A percentile compares a stretch with the other conserved stretches of the same genome.
Conservation (phyloP, 2,329 filamentous ascomycete genomes). For the Conoideocrella luteorostrata region DNA sequence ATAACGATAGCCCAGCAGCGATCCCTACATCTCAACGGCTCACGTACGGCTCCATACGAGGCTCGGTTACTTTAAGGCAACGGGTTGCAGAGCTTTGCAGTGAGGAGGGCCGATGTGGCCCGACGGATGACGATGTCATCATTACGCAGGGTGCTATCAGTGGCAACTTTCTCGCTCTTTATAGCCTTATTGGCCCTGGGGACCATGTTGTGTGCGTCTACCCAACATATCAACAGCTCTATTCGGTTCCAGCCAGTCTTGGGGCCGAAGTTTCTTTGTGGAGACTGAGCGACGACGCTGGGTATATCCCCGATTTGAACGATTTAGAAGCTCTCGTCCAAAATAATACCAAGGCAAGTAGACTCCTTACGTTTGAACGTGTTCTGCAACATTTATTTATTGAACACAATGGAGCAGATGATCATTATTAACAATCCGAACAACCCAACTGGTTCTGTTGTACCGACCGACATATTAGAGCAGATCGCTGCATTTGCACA, state of each 20-base stretch:
- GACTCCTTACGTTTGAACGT: not conserved
- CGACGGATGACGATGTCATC: constrained; percentile 55
- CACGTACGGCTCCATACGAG: constrained; percentile 68
- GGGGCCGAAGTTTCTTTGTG: constrained; percentile 74
- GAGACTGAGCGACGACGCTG: constrained; percentile 58
- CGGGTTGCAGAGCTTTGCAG: constrained; percentile 53
- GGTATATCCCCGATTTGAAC: constrained; percentile 60
- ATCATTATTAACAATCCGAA: constrained; percentile 65
- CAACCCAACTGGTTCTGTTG: constrained; percentile 71
- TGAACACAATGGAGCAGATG: constrained; percentile 37
- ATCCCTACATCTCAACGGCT: constrained; percentile 50
- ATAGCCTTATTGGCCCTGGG: constrained; percentile 62
- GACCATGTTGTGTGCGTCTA: constrained; percentile 85
- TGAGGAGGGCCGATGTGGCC: constrained; percentile 35
- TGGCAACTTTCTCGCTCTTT: constrained; percentile 78
- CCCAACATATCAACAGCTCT: constrained; percentile 82
- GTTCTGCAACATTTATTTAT: not conserved
- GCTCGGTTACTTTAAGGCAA: constrained; percentile 55
- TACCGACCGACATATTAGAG: constrained; percentile 54
- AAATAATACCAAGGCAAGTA: constrained; percentile 62
- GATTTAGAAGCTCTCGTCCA: constrained; percentile 57
- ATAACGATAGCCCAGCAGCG: constrained; percentile 33
- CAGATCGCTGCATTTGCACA: constrained; percentile 58
- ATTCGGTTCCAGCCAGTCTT: constrained; percentile 64
- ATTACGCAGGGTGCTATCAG: constrained; percentile 75